Base-by-base conservation (phyloP, 2,329 filamentous ascomycete species). In the Hirsutella rhossiliensis region DNA sequence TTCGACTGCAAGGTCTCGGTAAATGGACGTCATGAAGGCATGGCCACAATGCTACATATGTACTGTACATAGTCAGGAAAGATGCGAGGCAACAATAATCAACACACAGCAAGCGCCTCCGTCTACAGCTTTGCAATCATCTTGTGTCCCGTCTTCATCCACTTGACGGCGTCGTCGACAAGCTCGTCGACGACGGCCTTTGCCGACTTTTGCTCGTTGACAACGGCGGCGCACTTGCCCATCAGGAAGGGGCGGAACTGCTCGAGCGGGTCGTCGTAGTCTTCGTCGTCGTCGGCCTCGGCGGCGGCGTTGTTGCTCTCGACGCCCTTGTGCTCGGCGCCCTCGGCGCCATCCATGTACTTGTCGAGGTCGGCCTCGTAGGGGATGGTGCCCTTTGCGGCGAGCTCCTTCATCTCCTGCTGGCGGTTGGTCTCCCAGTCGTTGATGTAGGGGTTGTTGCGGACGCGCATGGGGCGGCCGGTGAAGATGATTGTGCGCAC, bases 401-500 rank as follows among this genome's bases (percentile, higher is more conserved):
- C 94, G 45, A 98, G 78, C 60, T 94, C 78, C 75, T 89, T 94
- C 66, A 98, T 95, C 74, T 98, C 92, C 34, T 77, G 70, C 53
- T 76, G 72, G 54, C 92, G 85, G 73, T 97, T 92, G 57, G 83
- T 82, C 71, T 98, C 90, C 92, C 92, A 98, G 74, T 95, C 86
- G 60, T 79, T 65, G 59, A 98, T 97, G 68, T 98, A 98, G 7
- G 83, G 66, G 72, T 97, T 98, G 62, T 78, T 92, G 62, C 89
- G 83, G 47, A 98, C 92, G 54, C 92, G 87, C 61, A 98, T 75
- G 31, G 92, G 92, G 46, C 92, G 86, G 45, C 92, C 92, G 45
- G 92, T 98, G 77, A 97, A 98, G 71, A 98, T 98, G 65, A 97
- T 87, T 41, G 92, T 98, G 62, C 87, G 85, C 62, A 97, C 72